Conservation (phyloP, 1,284 basidiomycete species). For the Ustilago hordei region DNA sequence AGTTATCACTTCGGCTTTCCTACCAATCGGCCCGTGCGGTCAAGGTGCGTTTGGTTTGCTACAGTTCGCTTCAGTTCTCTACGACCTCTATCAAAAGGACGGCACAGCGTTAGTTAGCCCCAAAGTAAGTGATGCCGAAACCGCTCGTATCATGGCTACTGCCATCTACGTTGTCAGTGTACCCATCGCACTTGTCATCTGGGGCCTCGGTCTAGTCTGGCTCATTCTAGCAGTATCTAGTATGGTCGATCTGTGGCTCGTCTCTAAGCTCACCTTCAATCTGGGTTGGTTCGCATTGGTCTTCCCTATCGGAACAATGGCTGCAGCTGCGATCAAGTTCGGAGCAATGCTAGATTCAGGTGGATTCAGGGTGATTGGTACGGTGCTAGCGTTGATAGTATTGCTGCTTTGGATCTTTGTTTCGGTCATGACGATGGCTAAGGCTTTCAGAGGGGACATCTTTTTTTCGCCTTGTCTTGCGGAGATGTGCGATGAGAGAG, state of each 20-base stretch:
- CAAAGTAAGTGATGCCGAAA: constrained; percentile 19
- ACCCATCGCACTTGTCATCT: constrained; percentile 70
- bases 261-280: constrained; percentile 57
- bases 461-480: constrained; percentile 59
- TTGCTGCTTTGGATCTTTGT: constrained; percentile 54
- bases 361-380: constrained; percentile 52
- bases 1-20: constrained; percentile 76
- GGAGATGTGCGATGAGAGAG: constrained; percentile 43
- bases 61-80: constrained; percentile 68
- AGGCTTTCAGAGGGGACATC: constrained; percentile 31
- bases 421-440: constrained; percentile 27
- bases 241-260: constrained; percentile 54
- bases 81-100: constrained; percentile 25
- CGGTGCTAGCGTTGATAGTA: constrained; percentile 46
- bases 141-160: constrained; percentile 48
- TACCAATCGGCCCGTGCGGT: constrained; percentile 75
- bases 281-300: constrained; percentile 62
- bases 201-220: constrained; percentile 72
- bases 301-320: constrained; percentile 63
- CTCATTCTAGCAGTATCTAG: constrained; percentile 69
- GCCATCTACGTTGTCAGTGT: constrained; percentile 51
- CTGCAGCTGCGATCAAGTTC: constrained; percentile 48
- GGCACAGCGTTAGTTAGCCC: constrained; percentile 24
- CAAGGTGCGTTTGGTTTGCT: constrained; percentile 76
- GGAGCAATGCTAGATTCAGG: constrained; percentile 51